Base-by-base conservation (phyloP, 805 yeast genomes). In the Martiniozyma abietophila region DNA sequence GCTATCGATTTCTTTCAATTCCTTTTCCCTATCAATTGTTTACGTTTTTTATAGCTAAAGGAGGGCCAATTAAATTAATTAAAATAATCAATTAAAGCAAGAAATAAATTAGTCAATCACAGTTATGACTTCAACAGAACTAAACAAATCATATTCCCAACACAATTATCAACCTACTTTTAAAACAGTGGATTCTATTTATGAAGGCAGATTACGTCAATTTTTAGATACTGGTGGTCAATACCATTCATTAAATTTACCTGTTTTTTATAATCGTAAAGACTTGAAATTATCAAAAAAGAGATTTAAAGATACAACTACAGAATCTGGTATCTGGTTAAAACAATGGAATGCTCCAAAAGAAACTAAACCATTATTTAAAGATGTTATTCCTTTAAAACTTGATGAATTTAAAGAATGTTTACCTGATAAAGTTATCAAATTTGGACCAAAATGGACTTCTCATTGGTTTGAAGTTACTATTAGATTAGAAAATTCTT, bases 361-460 rank as follows among this genome's bases (percentile, higher is more conserved):
- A 42, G 45, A 82, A 28, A 55, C 64, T 33, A 66, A 88, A 29
- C 92, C 92, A 0, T 57, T 68, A 21, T 80, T 78, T 56, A 57
- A 64, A 33, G 76, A 73, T 36, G 71, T 83, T 42, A 59, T 77
- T 39, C 71, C 72, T 7, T 31, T 43, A 0, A 50, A 62, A 29
- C 64, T 74, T 44, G 62, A 54, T 16, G 62, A 67, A 16, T 74
- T 75, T 66, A 60, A 66, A 44, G 60, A 64, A 17, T 79, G 83
- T n/a, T 54, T 58, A 10, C 76, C 75, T 44, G 94, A 92, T 16
- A 78, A 82, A 45, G 59, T 65, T 7, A 85, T 82, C 54, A 19
- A 18, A 8, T 36, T 45, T 35, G 96, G 97, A 0, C 98, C 98
- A 3, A 80, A 94, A 10, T 89, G 98, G 98, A 79, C 89, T 39